A percentile compares a stretch with the other conserved stretches of the same genome.
These are phyloP conservation scores for Salix brachista DNA, from an alignment of 345 rosid genomes.

Conservation along the genomic window DNA sequence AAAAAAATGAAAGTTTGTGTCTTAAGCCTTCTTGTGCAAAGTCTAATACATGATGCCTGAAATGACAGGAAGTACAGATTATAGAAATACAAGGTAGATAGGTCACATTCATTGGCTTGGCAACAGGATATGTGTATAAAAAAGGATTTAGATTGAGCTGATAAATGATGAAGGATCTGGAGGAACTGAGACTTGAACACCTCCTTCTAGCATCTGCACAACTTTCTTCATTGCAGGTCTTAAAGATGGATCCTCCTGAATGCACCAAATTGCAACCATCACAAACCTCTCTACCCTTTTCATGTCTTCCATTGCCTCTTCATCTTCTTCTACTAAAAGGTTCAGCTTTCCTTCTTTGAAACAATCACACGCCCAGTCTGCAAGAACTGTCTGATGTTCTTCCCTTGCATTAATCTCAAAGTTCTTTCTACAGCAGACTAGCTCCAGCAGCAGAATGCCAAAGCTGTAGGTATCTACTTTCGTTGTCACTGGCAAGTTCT, in stretches of 20 bases:
- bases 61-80: too few species aligned
- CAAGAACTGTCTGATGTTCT: neutral
- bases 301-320: conserved; percentile 15
- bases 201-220: conserved; percentile 24
- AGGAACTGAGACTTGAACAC: conserved; percentile 18
- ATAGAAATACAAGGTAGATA: too few species aligned
- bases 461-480: conserved; percentile 46
- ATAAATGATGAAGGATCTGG: conserved; percentile 20
- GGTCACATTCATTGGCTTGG: too few species aligned
- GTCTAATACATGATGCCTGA: too few species aligned
- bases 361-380: conserved; percentile 16
- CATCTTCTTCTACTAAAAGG: conserved; percentile 13
- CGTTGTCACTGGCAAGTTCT: conserved; percentile 34
- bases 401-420: neutral
- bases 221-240: conserved; percentile 5
- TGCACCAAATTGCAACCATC: conserved; percentile 15
- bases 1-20: too few species aligned
- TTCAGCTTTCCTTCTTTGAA: conserved; percentile 7
- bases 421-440: neutral
- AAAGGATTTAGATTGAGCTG: neutral
- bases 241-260: conserved; percentile 7
- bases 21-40: too few species aligned
- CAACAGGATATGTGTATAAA: too few species aligned
- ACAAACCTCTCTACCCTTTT: conserved; percentile 9
- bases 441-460: conserved; percentile 12